Evolutionary conservation across 805 yeast species (phyloP).

Genomic region (Yarrowia divulgata): DNA sequence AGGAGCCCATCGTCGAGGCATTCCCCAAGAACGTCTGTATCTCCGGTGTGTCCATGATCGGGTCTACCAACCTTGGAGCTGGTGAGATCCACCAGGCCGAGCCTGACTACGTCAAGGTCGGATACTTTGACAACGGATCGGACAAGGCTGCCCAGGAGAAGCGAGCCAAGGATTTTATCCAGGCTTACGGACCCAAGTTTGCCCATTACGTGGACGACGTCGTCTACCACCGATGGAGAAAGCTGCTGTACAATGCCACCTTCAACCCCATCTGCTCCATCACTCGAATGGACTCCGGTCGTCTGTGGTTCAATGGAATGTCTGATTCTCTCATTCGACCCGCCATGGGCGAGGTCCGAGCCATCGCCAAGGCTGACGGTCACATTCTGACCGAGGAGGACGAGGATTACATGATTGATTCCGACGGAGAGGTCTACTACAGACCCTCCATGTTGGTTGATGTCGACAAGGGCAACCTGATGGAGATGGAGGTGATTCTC

Average conservation of each 20-base stretch:
- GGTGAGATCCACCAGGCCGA: slow-evolving; percentile 61
- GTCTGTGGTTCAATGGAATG: slow-evolving; percentile 58
- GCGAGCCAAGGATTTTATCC: slow-evolving; percentile 56
- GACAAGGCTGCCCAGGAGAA: slow-evolving; percentile 46
- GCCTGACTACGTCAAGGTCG: slow-evolving; percentile 59
- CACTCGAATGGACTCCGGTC: slow-evolving; percentile 65
- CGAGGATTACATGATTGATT: slow-evolving; percentile 60
- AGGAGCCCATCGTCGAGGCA: slow-evolving; percentile 59
- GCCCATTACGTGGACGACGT: slow-evolving; percentile 58
- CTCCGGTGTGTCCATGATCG: slow-evolving; percentile 71
- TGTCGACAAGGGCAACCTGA: slow-evolving; percentile 66
- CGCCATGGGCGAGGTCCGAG: slow-evolving; percentile 71
- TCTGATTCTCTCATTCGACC: slow-evolving; percentile 56
- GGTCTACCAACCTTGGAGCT: slow-evolving; percentile 59
- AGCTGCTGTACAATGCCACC: slow-evolving; percentile 73
- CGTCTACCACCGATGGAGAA: slow-evolving; percentile 65
- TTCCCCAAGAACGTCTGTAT: slow-evolving; percentile 61
- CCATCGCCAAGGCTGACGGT: slow-evolving; percentile 64
- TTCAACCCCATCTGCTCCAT: slow-evolving; percentile 69
- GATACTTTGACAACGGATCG: slow-evolving; percentile 58
- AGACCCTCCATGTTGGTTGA: slow-evolving; percentile 80
- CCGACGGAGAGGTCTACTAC: slow-evolving; percentile 66
- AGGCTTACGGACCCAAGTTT: slow-evolving; percentile 56
- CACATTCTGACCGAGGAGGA: slow-evolving; percentile 54
- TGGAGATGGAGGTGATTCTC: slow-evolving; percentile 74